Evolutionary conservation across 75 land plant species (phyloP), one percentile per base, ranked within the genome.

Genomic region (Cunninghamia lanceolata): DNA sequence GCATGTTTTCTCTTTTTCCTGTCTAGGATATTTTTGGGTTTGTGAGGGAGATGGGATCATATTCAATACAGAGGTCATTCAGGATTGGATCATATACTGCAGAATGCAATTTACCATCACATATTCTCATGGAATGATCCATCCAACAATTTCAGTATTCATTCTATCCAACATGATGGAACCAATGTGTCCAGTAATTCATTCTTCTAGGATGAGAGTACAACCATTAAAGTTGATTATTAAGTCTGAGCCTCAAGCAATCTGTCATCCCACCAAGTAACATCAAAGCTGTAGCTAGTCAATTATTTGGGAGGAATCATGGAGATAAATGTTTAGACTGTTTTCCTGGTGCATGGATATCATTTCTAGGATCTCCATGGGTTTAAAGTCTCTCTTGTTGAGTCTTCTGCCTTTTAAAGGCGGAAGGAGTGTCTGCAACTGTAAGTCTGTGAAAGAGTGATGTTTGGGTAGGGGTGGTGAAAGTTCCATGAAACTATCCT

Each of bases 71-170:
- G 82, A 42, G 46, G 43, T 50, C 43, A 78, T 78, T 9, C 30
- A 35, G 40, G 47, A 38, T 85, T 21, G 86, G 78, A 85, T 71
- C 34, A 10, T 71, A 85, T n/a, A 8, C 68, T 85, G 30, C n/a
- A 35, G 43, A 85, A 34, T 9, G 43, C 32, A 73, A 25, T 15
- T 43, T 66, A 43, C 32, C 21, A 35, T 84, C 42, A 53, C 78
- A 70, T 53, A 39, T 34, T 66, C 17, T 66, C 32, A 16, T 54
- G 46, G 79, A 43, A 25, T 28, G 28, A 25, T 36, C 25, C 50
- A 35, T 45, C 50, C 68, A 84, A 42, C n/a, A 38, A 66, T 35
- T 47, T 40, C n/a, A 21, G 16, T 10, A 45, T 80, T 42, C 46
- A 80, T 14, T 43, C 32, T 11, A 42, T 80, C 25, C 5, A 43